Evolutionary conservation across 805 yeast species (phyloP), one percentile per base, ranked within the genome.

Genomic region (Clavispora vitiphila): DNA sequence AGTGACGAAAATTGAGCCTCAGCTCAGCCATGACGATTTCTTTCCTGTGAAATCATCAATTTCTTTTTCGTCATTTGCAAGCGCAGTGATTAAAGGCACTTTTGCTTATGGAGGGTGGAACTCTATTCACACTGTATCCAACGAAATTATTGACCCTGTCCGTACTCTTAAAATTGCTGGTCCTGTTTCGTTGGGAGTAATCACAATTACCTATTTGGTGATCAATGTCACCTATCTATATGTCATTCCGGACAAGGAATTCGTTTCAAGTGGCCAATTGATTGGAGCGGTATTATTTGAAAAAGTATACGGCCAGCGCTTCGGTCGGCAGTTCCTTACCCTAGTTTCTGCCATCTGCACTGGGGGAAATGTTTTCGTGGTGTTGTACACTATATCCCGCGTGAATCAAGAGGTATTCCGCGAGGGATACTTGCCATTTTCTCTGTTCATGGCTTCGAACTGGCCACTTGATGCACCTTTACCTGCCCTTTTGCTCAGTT

Each of bases 101-200:
- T 81, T 77, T 62, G 75, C 82, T 4, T 78, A 72, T 47, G 69
- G 76, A 4, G 87, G 87, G 3, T 81, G 86, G 85, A 77, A 72
- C 48, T 61, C 75, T 7, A 80, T 80, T 8, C 84, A 80, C 52
- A 71, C 79, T 0, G 81, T 78, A 10, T 67, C 81, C 3, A 77
- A 80, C 37, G 87, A 81, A 52, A 74, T 81, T 27, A 72, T 74
- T 43, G 74, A 80, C 45, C 86, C 86, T 1, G 65, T 66, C 0
- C 60, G 75, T 24, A 80, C 85, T 1, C 65, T 80, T 40, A 77
- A 65, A 50, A 72, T 79, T 23, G 83, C 85, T 1, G 86, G 86
- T 2, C 83, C 84, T 0, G 56, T 69, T 2, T 72, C 85, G 0
- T 55, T 81, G 32, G 38, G 65, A 1, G 56, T 78, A 8, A 70